phyloP scores from a whole-genome alignment of 345 rosid genomes.

The Cardamine resedifolia region DNA sequence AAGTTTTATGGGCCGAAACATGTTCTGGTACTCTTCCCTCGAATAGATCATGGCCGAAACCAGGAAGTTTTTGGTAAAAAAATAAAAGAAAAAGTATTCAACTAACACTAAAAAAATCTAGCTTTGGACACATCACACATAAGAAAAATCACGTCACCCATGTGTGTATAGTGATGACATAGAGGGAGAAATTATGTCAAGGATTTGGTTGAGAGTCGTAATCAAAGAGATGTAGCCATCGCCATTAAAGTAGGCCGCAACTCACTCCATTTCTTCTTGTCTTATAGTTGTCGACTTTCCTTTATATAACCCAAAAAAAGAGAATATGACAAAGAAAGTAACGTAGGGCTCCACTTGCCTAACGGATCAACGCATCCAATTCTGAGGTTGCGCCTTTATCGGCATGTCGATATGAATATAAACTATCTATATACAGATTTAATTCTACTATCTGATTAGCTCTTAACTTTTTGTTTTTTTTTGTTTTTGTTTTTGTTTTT shows the following conservation, averaged over 20 bases:
- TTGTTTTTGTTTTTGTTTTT: too few species aligned
- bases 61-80: neutral
- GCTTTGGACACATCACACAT: neutral
- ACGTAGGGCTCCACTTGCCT: conserved; percentile 24
- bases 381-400: conserved; percentile 2
- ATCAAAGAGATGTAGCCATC: conserved; percentile 9
- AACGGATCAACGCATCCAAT: conserved; percentile 1
- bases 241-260: neutral
- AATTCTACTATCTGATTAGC: neutral
- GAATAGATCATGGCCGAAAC: neutral
- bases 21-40: neutral
- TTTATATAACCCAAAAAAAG: neutral
- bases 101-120: neutral
- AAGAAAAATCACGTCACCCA: conserved; percentile 9
- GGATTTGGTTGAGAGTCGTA: conserved; percentile 26
- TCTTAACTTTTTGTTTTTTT: too few species aligned
- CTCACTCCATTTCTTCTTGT: neutral
- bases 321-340: neutral
- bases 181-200: neutral
- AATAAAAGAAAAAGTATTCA: neutral
- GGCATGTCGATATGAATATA: conserved; percentile 27
- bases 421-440: too few species aligned
- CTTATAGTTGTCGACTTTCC: conserved; percentile 27
- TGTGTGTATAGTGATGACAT: neutral
- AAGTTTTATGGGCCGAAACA: neutral